A percentile compares a stretch with the other conserved stretches of the same genome.
phyloP scores from a whole-genome alignment of 1,284 basidiomycete genomes.

The Ceratobasidium sp. region DNA sequence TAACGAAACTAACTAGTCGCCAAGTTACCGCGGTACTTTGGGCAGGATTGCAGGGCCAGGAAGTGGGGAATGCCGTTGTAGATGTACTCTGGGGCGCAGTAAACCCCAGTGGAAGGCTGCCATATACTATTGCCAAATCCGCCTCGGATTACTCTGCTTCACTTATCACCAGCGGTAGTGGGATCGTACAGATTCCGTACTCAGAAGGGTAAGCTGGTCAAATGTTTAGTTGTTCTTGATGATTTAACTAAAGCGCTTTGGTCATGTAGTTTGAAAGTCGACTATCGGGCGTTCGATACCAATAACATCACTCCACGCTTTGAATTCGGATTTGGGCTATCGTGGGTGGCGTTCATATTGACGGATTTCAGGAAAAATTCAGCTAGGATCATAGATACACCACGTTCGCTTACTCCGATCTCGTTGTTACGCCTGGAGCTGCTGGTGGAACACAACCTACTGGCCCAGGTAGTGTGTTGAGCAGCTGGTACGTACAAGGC shows the following conservation, averaged over 20 bases:
- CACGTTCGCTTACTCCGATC: conserved; percentile 50
- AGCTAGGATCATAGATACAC: conserved; percentile 50
- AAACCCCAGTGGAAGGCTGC: conserved; percentile 61
- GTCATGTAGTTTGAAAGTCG: conserved; percentile 52
- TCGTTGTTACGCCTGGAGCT: conserved; percentile 43
- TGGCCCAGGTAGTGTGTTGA: conserved; percentile 39
- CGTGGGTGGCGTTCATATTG: conserved; percentile 4
- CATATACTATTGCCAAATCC: conserved; percentile 59
- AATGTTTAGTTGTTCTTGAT: conserved; percentile 38
- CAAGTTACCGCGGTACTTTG: conserved; percentile 37
- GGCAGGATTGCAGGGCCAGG: conserved; percentile 54
- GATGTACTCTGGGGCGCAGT: conserved; percentile 68
- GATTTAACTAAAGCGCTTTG: neutral
- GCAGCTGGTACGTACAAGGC: conserved; percentile 35
- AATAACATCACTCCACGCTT: conserved; percentile 52
- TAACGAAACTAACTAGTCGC: neutral
- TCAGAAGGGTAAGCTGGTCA: conserved; percentile 47
- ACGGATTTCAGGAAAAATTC: neutral
- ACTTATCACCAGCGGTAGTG: conserved; percentile 35
- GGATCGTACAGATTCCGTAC: conserved; percentile 56
- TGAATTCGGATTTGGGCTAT: conserved; percentile 80
- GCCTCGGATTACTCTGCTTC: conserved; percentile 51
- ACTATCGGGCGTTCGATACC: conserved; percentile 71
- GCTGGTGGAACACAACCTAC: conserved; percentile 40
- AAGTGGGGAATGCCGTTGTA: conserved; percentile 62